Evolutionary conservation across 2,329 filamentous ascomycete species (phyloP).

Genomic region (Immersiporthe knoxdaviesiana): DNA sequence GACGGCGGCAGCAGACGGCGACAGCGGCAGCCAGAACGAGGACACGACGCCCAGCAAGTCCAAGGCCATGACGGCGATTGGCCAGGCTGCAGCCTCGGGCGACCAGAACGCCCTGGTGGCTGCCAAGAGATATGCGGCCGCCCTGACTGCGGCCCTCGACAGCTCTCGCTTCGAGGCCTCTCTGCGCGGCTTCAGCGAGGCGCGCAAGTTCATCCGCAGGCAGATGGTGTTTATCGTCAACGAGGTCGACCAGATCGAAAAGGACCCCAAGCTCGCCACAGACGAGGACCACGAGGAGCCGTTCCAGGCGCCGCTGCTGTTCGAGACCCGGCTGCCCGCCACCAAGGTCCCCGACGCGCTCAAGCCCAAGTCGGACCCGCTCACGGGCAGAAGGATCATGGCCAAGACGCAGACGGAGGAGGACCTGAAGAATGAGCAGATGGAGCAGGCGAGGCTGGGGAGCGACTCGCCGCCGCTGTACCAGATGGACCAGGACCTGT

Average conservation of each 20-base stretch:
- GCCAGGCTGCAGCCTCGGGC: not conserved
- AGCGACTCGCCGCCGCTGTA: not conserved
- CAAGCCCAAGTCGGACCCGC: slow-evolving; percentile 1
- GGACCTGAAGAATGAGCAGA: not conserved
- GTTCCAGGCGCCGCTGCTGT: slow-evolving; percentile 5
- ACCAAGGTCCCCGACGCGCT: not conserved
- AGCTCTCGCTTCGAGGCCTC: not conserved
- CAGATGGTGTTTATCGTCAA: slow-evolving; percentile 8
- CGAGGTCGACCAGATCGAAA: slow-evolving; percentile 10
- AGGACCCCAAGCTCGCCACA: slow-evolving; percentile 3
- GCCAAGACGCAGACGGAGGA: slow-evolving; percentile 11
- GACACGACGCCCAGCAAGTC: not conserved
- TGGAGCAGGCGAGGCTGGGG: not conserved
- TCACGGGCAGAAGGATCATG: slow-evolving; percentile 7
- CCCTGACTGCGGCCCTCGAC: not conserved
- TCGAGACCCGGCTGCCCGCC: slow-evolving; percentile 2
- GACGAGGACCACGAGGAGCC: slow-evolving; percentile 11
- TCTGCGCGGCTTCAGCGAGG: not conserved
- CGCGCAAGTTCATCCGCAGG: slow-evolving; percentile 5
- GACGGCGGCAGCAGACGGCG: not conserved
- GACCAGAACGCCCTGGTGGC: not conserved
- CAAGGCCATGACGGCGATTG: not conserved
- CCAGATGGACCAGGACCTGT: not conserved
- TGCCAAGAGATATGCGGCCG: not conserved
- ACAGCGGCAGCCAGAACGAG: not conserved